A percentile compares a stretch with the other conserved stretches of the same genome.
Conservation (phyloP, 179 eudicot genomes). For the Beta macrorhiza region DNA sequence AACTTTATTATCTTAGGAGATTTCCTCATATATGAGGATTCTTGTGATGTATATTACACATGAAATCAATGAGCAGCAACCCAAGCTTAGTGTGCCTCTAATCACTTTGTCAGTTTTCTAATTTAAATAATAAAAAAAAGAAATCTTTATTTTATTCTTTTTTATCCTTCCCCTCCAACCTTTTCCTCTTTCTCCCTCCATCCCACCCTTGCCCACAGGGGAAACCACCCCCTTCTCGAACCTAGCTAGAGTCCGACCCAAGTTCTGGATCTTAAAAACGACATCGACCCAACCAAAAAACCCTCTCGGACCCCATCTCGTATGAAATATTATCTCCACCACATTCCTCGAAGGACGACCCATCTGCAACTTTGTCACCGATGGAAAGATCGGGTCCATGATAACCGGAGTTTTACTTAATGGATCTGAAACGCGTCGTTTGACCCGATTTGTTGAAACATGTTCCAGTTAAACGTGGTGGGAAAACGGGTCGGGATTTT, state of each 20-base stretch:
- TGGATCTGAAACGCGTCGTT: conserved; percentile 30
- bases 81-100: too few relatives aligned
- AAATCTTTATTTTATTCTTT: too few relatives aligned
- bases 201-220: conserved; percentile 41
- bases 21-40: too few relatives aligned
- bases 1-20: too few relatives aligned
- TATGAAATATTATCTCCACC: conserved; percentile 81
- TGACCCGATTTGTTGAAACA: conserved; percentile 21
- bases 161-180: too few relatives aligned
- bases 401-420: background rate
- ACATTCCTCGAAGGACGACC: conserved; percentile 92
- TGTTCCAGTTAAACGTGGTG: conserved; percentile 25
- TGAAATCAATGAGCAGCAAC: too few relatives aligned
- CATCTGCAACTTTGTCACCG: conserved; percentile 63
- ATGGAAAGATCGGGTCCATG: conserved; percentile 43
- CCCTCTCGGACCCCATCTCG: conserved; percentile 66
- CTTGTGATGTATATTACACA: too few relatives aligned
- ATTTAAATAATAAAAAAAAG: too few relatives aligned
- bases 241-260: conserved; percentile 42
- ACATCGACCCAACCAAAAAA: conserved; percentile 74
- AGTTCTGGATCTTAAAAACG: conserved; percentile 74
- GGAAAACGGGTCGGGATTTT: conserved; percentile 25
- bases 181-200: conserved; percentile 15
- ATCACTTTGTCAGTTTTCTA: too few relatives aligned
- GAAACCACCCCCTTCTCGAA: conserved; percentile 50